phyloP scores from a whole-genome alignment of 208 protist genomes.

The Herpetomonas samuelpessoai region DNA sequence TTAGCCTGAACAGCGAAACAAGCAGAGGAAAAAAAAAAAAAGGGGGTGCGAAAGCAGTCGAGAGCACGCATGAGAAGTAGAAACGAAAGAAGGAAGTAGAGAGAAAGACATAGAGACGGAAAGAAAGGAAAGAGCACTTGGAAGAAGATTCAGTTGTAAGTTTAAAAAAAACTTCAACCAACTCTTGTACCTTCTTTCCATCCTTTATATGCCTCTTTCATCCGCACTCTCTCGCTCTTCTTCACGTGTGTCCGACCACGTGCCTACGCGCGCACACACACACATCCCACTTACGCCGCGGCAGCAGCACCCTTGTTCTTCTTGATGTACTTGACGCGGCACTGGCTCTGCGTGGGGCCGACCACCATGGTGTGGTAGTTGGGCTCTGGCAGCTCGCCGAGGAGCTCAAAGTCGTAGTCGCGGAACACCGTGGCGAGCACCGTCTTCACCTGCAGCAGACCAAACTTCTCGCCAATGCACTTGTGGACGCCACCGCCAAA shows the following conservation, averaged over 20 bases:
- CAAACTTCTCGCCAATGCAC: slow-evolving; percentile 94
- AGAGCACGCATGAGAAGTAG: no score
- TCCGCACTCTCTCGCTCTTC: no score
- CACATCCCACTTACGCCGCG: background rate
- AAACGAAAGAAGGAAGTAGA: no score
- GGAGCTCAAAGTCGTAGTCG: slow-evolving; percentile 87
- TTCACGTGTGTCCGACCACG: slow-evolving; percentile 1
- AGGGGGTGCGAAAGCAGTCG: no score
- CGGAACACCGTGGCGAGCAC: slow-evolving; percentile 83
- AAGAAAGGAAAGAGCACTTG: no score
- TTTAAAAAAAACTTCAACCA: no score
- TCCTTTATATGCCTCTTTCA: no score
- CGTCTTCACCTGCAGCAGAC: slow-evolving; percentile 92
- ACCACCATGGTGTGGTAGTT: slow-evolving; percentile 91
- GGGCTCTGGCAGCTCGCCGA: slow-evolving; percentile 66
- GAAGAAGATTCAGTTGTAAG: no score
- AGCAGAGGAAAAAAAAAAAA: no score
- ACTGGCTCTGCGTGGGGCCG: slow-evolving; percentile 64
- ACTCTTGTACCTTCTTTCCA: no score
- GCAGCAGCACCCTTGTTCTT: slow-evolving; percentile 40
- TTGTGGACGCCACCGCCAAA: slow-evolving; percentile 91
- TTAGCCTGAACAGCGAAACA: no score
- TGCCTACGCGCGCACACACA: background rate
- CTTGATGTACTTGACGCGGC: slow-evolving; percentile 71
- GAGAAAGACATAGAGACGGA: no score